phyloP scores from a whole-genome alignment of 2,329 filamentous ascomycete species.

The Trichophyton verrucosum region DNA sequence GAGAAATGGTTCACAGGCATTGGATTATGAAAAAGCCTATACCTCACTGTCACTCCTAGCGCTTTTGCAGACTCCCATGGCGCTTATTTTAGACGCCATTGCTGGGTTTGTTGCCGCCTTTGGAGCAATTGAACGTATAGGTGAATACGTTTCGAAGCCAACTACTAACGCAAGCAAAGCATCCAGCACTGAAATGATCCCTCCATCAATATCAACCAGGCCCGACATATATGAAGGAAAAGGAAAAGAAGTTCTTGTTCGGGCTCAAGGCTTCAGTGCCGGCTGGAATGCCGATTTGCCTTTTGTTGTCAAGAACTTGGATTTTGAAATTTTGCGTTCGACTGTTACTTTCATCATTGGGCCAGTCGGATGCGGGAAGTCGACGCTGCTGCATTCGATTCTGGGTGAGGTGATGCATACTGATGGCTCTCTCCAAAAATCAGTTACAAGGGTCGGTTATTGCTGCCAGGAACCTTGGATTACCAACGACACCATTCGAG shows the following conservation, averaged over 20 bases:
- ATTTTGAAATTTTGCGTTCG: not conserved
- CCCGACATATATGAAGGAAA: not conserved
- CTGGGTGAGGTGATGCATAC: slow-evolving; percentile 2
- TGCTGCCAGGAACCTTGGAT: slow-evolving; percentile 5
- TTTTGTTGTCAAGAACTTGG: not conserved
- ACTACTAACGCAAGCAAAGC: not conserved
- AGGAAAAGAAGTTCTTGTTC: not conserved
- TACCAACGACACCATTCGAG: not conserved
- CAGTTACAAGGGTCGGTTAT: not conserved
- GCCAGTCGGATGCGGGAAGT: slow-evolving; percentile 1
- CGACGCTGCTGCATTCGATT: slow-evolving; percentile 2
- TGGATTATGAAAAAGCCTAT: not conserved
- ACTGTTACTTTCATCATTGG: not conserved
- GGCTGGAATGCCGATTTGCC: not conserved
- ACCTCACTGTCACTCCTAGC: not conserved
- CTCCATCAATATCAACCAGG: not conserved
- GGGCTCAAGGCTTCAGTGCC: not conserved
- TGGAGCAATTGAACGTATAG: not conserved
- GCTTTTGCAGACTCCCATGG: not conserved
- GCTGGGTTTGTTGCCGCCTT: not conserved
- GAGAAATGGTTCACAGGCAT: not conserved
- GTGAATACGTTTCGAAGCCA: not conserved
- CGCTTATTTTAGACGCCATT: not conserved
- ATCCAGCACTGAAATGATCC: not conserved
- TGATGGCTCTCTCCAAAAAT: not conserved